Evolutionary conservation across 192 early-diverging fungal species (phyloP).

Genomic region (Linnemannia hyalina): DNA sequence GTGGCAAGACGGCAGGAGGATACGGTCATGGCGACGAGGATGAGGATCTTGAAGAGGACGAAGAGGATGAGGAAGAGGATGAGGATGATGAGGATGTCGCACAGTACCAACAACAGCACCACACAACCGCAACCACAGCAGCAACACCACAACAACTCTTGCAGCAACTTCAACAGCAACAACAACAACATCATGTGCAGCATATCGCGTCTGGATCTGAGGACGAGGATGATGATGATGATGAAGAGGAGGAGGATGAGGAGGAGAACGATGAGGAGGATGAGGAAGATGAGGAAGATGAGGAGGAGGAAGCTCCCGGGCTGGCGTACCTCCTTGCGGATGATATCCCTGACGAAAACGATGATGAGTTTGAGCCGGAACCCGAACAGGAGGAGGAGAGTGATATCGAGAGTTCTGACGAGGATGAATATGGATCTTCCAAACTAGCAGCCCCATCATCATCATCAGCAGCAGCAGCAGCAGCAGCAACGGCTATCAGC

Average conservation of each 20-base stretch:
- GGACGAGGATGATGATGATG: constrained; percentile 19
- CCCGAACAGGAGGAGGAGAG: constrained; percentile 50
- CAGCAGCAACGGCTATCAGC: neutral
- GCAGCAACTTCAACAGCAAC: constrained; percentile 9
- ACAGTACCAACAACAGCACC: constrained; percentile 4
- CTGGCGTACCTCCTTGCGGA: constrained; percentile 36
- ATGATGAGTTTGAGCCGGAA: constrained; percentile 45
- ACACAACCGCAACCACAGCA: neutral
- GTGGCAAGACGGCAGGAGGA: constrained; percentile 42
- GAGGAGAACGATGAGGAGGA: constrained; percentile 39
- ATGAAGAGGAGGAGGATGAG: constrained; percentile 13
- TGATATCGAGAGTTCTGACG: constrained; percentile 52
- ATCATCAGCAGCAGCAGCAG: neutral
- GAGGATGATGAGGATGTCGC: constrained; percentile 18
- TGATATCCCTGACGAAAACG: constrained; percentile 47
- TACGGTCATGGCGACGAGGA: constrained; percentile 23
- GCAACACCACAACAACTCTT: constrained; percentile 2
- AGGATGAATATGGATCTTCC: constrained; percentile 37
- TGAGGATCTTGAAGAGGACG: constrained; percentile 29
- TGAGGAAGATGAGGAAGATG: constrained; percentile 20
- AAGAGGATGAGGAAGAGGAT: constrained; percentile 31
- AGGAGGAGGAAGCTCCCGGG: constrained; percentile 37
- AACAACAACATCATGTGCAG: neutral
- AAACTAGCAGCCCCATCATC: neutral
- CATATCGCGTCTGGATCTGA: constrained; percentile 21